phyloP scores from a whole-genome alignment of 1,139 yeast species.

The Arxiozyma heterogenica region DNA sequence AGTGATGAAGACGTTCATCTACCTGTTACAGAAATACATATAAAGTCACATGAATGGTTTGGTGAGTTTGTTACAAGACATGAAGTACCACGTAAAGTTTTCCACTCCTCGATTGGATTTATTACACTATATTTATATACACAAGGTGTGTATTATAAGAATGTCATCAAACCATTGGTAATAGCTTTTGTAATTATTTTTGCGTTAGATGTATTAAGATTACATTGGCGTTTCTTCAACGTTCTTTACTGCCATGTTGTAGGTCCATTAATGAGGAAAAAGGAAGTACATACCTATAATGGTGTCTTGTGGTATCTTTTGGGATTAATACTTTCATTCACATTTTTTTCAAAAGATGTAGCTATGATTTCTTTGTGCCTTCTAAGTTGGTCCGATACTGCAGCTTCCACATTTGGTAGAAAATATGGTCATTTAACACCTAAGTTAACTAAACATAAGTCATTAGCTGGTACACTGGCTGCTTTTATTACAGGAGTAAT shows the following conservation, averaged over 20 bases:
- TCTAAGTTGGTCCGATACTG: slow-evolving; percentile 94
- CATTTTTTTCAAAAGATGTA: slow-evolving; percentile 70
- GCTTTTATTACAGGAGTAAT: slow-evolving; percentile 69
- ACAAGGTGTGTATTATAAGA: slow-evolving; percentile 45
- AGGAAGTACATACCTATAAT: slow-evolving; percentile 59
- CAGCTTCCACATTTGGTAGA: slow-evolving; percentile 91
- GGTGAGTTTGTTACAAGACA: slow-evolving; percentile 58
- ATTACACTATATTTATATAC: slow-evolving; percentile 67
- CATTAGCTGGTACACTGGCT: slow-evolving; percentile 82
- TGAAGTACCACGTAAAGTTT: slow-evolving; percentile 77
- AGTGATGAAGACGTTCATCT: slow-evolving; percentile 23
- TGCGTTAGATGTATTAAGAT: slow-evolving; percentile 59
- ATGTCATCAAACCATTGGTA: slow-evolving; percentile 51
- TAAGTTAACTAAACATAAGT: slow-evolving; percentile 59
- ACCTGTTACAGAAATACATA: slow-evolving; percentile 27
- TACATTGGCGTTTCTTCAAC: slow-evolving; percentile 54
- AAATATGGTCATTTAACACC: slow-evolving; percentile 79
- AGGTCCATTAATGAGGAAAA: slow-evolving; percentile 78
- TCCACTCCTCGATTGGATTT: slow-evolving; percentile 84
- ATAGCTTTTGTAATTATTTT: slow-evolving; percentile 48
- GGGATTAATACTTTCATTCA: slow-evolving; percentile 66
- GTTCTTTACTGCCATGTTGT: slow-evolving; percentile 50
- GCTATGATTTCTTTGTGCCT: slow-evolving; percentile 65
- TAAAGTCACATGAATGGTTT: slow-evolving; percentile 34
- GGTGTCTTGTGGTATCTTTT: slow-evolving; percentile 81